Evolutionary conservation across 805 yeast genomes (phyloP).

Genomic region (Barnettozyma populi): DNA sequence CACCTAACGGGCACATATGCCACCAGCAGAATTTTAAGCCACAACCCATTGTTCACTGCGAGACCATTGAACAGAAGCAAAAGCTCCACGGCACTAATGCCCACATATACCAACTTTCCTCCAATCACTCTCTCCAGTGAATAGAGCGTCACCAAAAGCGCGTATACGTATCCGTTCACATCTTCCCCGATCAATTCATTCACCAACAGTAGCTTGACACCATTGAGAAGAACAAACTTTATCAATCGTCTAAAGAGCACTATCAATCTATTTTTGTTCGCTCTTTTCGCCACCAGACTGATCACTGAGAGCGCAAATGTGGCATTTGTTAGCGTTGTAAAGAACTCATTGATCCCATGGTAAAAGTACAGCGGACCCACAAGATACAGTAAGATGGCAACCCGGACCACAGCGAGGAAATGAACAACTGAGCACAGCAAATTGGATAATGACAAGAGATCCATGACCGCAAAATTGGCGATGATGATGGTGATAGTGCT

Average conservation of each 20-base stretch:
- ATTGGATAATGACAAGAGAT: not conserved
- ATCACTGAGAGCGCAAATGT: not conserved
- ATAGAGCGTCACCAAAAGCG: not conserved
- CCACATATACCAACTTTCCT: not conserved
- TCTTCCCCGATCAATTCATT: not conserved
- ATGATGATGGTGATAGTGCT: no score
- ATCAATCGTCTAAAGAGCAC: not conserved
- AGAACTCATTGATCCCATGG: constrained; percentile 3
- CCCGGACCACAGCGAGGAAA: not conserved
- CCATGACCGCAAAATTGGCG: not conserved
- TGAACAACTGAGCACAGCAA: not conserved
- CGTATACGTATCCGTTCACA: not conserved
- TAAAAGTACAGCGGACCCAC: constrained; percentile 4
- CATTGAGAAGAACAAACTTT: not conserved
- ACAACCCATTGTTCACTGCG: not conserved
- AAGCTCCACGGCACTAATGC: not conserved
- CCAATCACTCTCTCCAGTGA: not conserved
- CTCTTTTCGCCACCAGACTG: not conserved
- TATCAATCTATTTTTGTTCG: not conserved
- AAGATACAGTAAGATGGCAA: constrained; percentile 1
- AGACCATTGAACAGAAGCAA: constrained; percentile 3
- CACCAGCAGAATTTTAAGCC: not conserved
- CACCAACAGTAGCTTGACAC: not conserved
- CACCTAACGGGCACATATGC: constrained; percentile 3
- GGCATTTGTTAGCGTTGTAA: not conserved